Base-by-base conservation (phyloP, 169 alveolate species). In the Plasmodium fragile region DNA sequence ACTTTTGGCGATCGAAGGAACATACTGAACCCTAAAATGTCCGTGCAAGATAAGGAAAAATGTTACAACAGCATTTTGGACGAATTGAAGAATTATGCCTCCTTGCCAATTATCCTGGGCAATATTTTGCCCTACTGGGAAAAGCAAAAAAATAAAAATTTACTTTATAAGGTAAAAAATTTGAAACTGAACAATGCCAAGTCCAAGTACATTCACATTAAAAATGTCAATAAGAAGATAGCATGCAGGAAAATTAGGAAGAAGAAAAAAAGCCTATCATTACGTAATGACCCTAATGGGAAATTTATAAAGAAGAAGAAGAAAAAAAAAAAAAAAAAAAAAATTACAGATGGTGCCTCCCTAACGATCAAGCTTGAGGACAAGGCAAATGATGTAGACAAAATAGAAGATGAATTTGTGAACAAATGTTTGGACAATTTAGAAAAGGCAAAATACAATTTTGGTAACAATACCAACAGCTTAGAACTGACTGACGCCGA, bases 41-140 rank as follows among this genome's bases (percentile, higher is more conserved):
- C 87, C 18, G 70, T n/a, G 22, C 90, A 89, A 5, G 78, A 89
- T 25, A 89, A 78, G 34, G 94, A 89, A 78, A 89, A 69, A 28
- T 89, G 80, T 22, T 89, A 89, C 65, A 89, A 89, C 32, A 18
- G 80, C 22, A 59, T 89, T 78, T 89, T 89, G 49, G 81, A 89
- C 43, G 94, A 89, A 89, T 52, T 89, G n/a, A 89, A 89, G 71
- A 78, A 41, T 25, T 89, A 89, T 55, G 81, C 70, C 11, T 78
- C 94, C 6, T 49, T 89, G 39, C 94, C 94, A 30, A 89, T 89
- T 22, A 89, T 89, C 7, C 36, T 89, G 72, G 94, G 94, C 5
- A 89, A 89, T 89, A 89, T 89, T 65, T 89, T 89, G 45, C 94
- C 94, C 3, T 89, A 89, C 52, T 89, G 94, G 94, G 53, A 36